Conservation (phyloP, 345 rosid genomes). For the Arabidopsis thaliana region DNA sequence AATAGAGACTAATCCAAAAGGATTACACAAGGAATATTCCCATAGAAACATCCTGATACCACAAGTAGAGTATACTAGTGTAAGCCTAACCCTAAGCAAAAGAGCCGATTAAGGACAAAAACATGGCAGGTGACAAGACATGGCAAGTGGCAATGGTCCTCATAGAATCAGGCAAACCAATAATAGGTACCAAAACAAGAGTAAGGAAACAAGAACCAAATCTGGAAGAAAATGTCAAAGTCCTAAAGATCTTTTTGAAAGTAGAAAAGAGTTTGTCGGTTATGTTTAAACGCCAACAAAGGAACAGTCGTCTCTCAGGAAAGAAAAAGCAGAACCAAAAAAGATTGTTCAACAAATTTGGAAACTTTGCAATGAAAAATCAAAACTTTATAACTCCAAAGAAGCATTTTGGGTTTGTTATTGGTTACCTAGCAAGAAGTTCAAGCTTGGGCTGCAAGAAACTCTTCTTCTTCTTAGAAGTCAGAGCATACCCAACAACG, state of each 20-base stretch:
- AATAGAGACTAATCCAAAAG: constrained; percentile 43
- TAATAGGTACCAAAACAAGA: constrained; percentile 27
- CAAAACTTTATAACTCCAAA: constrained; percentile 13
- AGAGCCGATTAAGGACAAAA: constrained; percentile 34
- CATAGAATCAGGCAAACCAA: constrained; percentile 27
- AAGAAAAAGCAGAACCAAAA: neutral
- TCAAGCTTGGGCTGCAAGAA: constrained; percentile 90
- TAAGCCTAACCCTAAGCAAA: constrained; percentile 21
- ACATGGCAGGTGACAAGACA: constrained; percentile 35
- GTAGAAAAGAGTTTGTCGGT: constrained; percentile 36
- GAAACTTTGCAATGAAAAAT: constrained; percentile 9
- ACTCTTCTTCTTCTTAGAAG: constrained; percentile 88
- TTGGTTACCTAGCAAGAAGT: constrained; percentile 61
- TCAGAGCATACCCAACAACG: constrained; percentile 90
- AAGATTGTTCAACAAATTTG: constrained; percentile 9
- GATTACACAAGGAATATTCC: constrained; percentile 42
- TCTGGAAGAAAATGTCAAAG: constrained; percentile 42
- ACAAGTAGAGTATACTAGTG: constrained; percentile 30
- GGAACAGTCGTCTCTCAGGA: constrained; percentile 17
- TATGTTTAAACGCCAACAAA: constrained; percentile 25
- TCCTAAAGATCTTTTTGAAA: constrained; percentile 31
- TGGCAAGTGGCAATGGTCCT: constrained; percentile 43
- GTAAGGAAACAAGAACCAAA: constrained; percentile 40
- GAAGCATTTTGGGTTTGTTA: neutral
- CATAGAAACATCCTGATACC: constrained; percentile 42